A percentile compares a stretch with the other conserved stretches of the same genome.
Conservation (phyloP, 192 early-diverging fungal genomes). For the Coemansia sp. region DNA sequence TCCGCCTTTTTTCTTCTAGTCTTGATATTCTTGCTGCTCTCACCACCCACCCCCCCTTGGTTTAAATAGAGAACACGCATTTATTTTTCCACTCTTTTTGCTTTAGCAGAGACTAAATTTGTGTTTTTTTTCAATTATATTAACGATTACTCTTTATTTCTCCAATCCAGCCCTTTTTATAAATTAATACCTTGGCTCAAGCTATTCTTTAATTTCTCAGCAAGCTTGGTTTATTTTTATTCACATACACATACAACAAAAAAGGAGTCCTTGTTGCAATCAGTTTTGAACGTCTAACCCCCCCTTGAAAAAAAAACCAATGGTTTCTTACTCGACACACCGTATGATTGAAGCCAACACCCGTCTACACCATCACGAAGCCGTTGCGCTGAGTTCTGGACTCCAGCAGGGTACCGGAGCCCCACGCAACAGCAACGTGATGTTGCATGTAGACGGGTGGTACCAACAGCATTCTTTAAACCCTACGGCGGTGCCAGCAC, state of each 20-base stretch:
- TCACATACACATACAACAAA: too few species aligned
- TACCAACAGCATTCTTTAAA: conserved; percentile 18
- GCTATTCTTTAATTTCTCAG: too few species aligned
- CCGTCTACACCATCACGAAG: conserved; percentile 55
- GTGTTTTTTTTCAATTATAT: background rate
- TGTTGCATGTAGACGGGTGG: conserved; percentile 58
- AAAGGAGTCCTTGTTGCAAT: background rate
- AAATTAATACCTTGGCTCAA: background rate
- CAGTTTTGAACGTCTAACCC: background rate
- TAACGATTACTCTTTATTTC: conserved; percentile 1
- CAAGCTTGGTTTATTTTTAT: too few species aligned
- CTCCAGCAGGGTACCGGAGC: conserved; percentile 8
- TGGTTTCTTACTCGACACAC: conserved; percentile 30
- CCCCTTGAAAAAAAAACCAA: background rate
- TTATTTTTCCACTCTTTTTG: conserved; percentile 3
- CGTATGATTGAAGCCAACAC: conserved; percentile 50
- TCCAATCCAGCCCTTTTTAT: background rate
- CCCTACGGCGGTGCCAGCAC: background rate
- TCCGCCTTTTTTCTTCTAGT: background rate
- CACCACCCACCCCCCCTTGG: too few species aligned
- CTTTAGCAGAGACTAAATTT: conserved; percentile 9
- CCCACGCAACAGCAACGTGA: conserved; percentile 32
- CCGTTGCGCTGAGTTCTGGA: conserved; percentile 6
- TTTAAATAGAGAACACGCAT: conserved; percentile 9
- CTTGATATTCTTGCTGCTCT: background rate